These are phyloP conservation scores for Rhizoclosmatium sp. DNA, from an alignment of 192 early-diverging fungal species.

Conservation along the genomic window DNA sequence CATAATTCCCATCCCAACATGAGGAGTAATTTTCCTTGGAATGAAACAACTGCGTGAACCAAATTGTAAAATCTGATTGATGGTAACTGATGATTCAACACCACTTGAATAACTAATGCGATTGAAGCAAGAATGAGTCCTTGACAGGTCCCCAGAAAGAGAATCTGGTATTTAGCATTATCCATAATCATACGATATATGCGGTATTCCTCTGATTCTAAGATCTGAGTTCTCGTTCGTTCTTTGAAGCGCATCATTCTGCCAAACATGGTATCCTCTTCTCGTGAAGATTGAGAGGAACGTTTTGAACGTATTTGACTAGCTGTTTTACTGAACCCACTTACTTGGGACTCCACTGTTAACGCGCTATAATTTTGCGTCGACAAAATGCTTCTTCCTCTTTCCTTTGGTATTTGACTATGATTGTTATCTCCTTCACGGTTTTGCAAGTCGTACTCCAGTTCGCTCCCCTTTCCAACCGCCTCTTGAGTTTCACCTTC, in stretches of 20 bases:
- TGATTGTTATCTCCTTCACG: too few relatives aligned
- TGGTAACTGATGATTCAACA: neutral
- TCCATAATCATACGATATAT: slow-evolving; percentile 14
- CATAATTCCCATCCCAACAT: neutral
- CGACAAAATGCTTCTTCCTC: too few relatives aligned
- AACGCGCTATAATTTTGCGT: too few relatives aligned
- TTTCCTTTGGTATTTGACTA: too few relatives aligned
- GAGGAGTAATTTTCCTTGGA: slow-evolving; percentile 12
- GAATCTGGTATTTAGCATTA: slow-evolving; percentile 2
- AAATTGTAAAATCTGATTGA: slow-evolving; percentile 20
- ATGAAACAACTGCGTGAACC: slow-evolving; percentile 9
- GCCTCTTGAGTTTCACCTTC: too few relatives aligned
- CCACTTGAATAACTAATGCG: slow-evolving; percentile 8
- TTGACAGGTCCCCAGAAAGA: neutral
- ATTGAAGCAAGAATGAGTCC: slow-evolving; percentile 1
- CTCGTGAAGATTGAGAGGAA: neutral
- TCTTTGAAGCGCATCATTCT: neutral
- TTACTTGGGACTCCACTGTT: too few relatives aligned
- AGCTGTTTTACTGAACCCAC: too few relatives aligned
- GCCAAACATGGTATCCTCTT: neutral
- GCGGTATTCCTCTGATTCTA: slow-evolving; percentile 10
- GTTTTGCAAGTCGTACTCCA: too few relatives aligned
- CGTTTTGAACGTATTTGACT: neutral
- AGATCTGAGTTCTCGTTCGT: neutral
- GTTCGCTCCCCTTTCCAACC: too few relatives aligned